Evolutionary conservation across 257 asterid species (phyloP).

Genomic region (Jaltomata sinuosa): DNA sequence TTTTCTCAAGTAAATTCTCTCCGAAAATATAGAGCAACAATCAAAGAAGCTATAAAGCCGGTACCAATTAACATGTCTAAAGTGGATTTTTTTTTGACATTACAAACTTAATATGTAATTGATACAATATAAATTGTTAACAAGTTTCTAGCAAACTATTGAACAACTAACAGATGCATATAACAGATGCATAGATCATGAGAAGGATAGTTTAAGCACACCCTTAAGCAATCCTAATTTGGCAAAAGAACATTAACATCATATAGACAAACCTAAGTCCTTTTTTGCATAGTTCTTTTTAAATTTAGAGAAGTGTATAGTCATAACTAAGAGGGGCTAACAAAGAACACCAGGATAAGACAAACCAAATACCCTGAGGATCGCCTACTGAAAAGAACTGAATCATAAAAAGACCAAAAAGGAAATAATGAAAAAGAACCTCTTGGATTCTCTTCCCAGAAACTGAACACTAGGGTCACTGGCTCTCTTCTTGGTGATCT

Average conservation of each 20-base stretch:
- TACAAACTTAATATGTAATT: no score
- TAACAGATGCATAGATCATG: background rate
- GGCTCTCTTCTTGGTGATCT: slow-evolving; percentile 70
- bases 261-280: no score
- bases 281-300: no score
- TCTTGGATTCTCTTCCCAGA: slow-evolving; percentile 84
- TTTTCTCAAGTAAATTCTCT: no score
- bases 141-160: background rate
- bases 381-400: background rate
- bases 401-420: background rate
- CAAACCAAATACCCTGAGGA: background rate
- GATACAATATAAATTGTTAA: background rate
- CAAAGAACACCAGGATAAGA: background rate
- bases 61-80: no score
- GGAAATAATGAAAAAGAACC: slow-evolving; percentile 26
- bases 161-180: no score
- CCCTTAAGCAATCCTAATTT: background rate
- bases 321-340: no score
- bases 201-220: background rate
- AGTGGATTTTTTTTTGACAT: no score
- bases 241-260: background rate
- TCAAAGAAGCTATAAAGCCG: no score
- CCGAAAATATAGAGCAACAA: no score
- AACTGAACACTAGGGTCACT: slow-evolving; percentile 83
- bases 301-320: no score